phyloP scores from a whole-genome alignment of 495 filamentous ascomycete genomes.

The Daldinia grandis region DNA sequence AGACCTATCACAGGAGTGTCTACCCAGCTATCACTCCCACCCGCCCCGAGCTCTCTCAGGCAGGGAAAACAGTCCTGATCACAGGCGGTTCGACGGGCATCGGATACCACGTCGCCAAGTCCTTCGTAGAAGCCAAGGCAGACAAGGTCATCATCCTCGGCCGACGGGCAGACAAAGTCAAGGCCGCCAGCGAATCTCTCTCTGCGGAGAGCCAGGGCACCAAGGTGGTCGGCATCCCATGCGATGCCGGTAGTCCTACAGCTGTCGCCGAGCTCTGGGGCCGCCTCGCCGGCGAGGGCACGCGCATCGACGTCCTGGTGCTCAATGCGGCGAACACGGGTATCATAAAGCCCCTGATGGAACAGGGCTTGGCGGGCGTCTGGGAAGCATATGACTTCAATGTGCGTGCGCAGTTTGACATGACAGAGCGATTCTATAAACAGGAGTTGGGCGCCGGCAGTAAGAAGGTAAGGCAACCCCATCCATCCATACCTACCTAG shows the following conservation, averaged over 20 bases:
- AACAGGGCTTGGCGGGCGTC: conserved; percentile 36
- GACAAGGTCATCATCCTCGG: conserved; percentile 41
- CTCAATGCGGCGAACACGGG: conserved; percentile 47
- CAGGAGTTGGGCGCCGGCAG: conserved; percentile 28
- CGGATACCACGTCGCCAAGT: conserved; percentile 46
- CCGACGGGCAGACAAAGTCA: conserved; percentile 34
- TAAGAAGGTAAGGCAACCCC: conserved; percentile 18
- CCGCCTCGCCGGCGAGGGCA: conserved; percentile 38
- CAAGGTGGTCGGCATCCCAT: conserved; percentile 27
- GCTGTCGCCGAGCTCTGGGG: conserved; percentile 48
- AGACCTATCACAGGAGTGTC: conserved; percentile 41
- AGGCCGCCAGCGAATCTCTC: conserved; percentile 22
- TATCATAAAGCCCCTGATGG: conserved; percentile 31
- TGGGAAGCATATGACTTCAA: conserved; percentile 50
- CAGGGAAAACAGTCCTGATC: conserved; percentile 57
- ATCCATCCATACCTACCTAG: not conserved
- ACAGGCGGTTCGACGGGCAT: conserved; percentile 55
- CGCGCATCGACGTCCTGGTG: conserved; percentile 52
- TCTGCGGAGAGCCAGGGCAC: not conserved
- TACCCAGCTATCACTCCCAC: conserved; percentile 54
- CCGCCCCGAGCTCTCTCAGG: conserved; percentile 55
- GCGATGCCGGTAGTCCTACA: conserved; percentile 41
- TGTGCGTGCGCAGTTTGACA: conserved; percentile 46
- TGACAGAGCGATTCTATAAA: conserved; percentile 48
- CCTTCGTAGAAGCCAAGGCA: conserved; percentile 46